Evolutionary conservation across 1,284 basidiomycete genomes (phyloP), one percentile per base, ranked within the genome.

Genomic region (Pseudozyma tsukubaensis): DNA sequence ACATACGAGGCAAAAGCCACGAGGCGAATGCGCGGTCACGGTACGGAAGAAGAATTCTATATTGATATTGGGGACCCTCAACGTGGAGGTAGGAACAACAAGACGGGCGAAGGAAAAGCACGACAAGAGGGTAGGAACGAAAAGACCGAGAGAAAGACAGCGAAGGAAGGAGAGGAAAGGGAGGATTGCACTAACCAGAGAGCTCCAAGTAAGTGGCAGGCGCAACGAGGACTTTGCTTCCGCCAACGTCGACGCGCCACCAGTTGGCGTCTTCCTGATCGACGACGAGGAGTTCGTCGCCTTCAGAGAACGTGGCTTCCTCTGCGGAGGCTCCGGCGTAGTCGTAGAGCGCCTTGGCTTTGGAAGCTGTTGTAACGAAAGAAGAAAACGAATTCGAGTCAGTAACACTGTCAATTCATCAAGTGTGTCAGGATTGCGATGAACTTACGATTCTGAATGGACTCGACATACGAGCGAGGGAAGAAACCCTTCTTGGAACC

Each of bases 401-500:
- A 55, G 56, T 50, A 32, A 42, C 19, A 32, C 12, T 48, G 29
- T 12, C 19, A 24, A 39, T 13, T 19, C 19, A 24, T 24, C 16
- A 21, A 10, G 21, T 29, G 24, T 29, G 24, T 29, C 24, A 29
- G 24, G 24, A 6, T 29, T 29, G 24, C 24, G 6, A 34, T 42
- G 3, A 3, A 77, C 70, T 74, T 59, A 71, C 74, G 61, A 11
- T 73, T 57, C 16, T 75, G 61, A 11, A 83, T 75, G 10, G 55
- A 53, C 54, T 66, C 72, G 8, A 83, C 74, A 81, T 97, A 99
- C 1, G 91, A 90, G 82, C 91, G 91, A 0, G 97, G 97, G 89
- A 98, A 93, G 86, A 94, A 91, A 1, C 96, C 96, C 49, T 89
- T 88, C 80, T 89, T 89, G 16, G 91, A 90, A 43, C 88, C 89